These are phyloP conservation scores for Mortierella sp. DNA, from an alignment of 371 early-diverging fungal species.

Conservation along the genomic window DNA sequence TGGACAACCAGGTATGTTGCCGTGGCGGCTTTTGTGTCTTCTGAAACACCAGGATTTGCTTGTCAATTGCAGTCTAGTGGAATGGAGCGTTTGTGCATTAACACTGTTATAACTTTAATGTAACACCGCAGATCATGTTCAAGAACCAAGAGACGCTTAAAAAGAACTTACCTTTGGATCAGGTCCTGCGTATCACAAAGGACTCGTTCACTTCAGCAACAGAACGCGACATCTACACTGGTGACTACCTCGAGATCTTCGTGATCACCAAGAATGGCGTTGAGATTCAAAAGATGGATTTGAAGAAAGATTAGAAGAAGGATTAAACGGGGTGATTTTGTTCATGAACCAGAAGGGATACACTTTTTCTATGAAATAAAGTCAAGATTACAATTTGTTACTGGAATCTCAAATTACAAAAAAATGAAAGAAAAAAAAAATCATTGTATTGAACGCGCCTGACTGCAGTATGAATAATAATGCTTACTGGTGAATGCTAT, in stretches of 20 bases:
- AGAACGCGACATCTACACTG: conserved; percentile 99
- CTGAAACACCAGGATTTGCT: no score
- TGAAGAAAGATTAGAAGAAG: conserved; percentile 89
- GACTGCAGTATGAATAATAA: no score
- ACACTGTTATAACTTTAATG: background rate
- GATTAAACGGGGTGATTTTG: conserved; percentile 65
- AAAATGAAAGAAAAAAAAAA: background rate
- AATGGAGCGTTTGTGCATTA: background rate
- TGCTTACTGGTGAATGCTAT: no score
- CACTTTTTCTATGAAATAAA: background rate
- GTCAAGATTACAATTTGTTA: background rate
- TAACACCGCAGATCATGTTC: conserved; percentile 37
- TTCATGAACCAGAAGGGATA: background rate
- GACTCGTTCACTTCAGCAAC: conserved; percentile 99
- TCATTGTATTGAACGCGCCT: no score
- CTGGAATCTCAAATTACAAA: background rate
- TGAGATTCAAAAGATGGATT: conserved; percentile 73
- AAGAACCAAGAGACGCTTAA: conserved; percentile 72
- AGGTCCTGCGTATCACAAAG: conserved; percentile 86
- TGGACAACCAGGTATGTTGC: conserved; percentile 93
- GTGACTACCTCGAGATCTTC: conserved; percentile 97
- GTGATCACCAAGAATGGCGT: conserved; percentile 89
- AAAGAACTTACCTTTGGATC: conserved; percentile 68
- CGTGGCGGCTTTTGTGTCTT: no score
- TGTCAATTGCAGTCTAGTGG: background rate